A percentile compares a stretch with the other conserved stretches of the same genome.
These are phyloP conservation scores for Rosa hybrid DNA, from an alignment of 331 rosid genomes.

Conservation along the genomic window DNA sequence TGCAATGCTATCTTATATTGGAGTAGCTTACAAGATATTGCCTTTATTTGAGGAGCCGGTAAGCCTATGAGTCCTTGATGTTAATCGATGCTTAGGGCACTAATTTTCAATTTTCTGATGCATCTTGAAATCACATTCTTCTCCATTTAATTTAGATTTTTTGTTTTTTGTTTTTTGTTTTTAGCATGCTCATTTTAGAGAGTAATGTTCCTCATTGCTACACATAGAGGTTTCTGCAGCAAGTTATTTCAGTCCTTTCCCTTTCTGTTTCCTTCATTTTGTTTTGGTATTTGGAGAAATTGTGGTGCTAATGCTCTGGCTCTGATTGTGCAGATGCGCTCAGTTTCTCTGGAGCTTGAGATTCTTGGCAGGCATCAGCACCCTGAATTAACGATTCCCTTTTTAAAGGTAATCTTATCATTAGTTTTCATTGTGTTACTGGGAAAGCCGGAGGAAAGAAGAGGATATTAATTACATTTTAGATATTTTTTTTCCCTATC, in stretches of 20 bases:
- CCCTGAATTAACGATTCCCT: slow-evolving; percentile 80
- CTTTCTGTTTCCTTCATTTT: slow-evolving; percentile 13
- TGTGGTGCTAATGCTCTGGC: slow-evolving; percentile 27
- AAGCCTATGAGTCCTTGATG: slow-evolving; percentile 25
- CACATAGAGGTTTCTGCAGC: neutral
- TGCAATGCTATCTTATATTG: slow-evolving; percentile 79
- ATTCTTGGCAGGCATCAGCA: slow-evolving; percentile 93
- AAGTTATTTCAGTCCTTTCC: neutral
- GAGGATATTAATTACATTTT: neutral
- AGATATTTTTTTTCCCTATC: neutral
- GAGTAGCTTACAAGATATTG: slow-evolving; percentile 83
- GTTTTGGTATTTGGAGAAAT: slow-evolving; percentile 4
- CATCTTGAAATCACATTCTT: slow-evolving; percentile 17
- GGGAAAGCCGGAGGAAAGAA: neutral
- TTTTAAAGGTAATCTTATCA: slow-evolving; percentile 61
- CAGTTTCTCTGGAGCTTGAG: slow-evolving; percentile 86
- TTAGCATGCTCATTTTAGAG: slow-evolving; percentile 1
- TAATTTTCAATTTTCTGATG: slow-evolving; percentile 9
- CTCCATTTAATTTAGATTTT: neutral
- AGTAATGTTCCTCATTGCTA: neutral
- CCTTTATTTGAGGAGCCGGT: slow-evolving; percentile 93
- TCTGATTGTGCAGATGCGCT: slow-evolving; percentile 68
- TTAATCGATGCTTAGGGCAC: slow-evolving; percentile 15
- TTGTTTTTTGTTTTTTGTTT: neutral
- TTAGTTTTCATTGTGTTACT: neutral